These are phyloP conservation scores for Ailanthus altissimus DNA, from an alignment of 345 rosid species.

Conservation along the genomic window DNA sequence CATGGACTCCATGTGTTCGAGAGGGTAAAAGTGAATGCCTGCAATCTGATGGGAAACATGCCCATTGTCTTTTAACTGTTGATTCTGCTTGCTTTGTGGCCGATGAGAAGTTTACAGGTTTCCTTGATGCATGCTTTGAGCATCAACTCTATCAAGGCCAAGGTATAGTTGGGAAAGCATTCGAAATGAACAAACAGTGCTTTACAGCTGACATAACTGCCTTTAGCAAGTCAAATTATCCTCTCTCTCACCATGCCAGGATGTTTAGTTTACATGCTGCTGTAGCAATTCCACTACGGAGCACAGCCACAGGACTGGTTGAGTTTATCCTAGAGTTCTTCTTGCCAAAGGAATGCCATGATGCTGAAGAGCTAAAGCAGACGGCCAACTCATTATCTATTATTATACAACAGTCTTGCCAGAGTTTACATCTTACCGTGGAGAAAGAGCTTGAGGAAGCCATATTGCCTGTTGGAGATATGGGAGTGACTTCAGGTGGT, in stretches of 20 bases:
- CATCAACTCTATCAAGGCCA: slow-evolving; percentile 71
- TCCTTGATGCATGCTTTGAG: slow-evolving; percentile 80
- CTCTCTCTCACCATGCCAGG: slow-evolving; percentile 85
- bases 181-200: slow-evolving; percentile 52
- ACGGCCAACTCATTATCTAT: slow-evolving; percentile 49
- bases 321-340: slow-evolving; percentile 85
- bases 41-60: slow-evolving; percentile 62
- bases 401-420: slow-evolving; percentile 54
- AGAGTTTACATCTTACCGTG: slow-evolving; percentile 49
- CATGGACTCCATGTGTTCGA: slow-evolving; percentile 71
- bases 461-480: slow-evolving; percentile 37
- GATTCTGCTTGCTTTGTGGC: slow-evolving; percentile 68
- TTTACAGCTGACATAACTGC: slow-evolving; percentile 64
- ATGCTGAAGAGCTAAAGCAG: slow-evolving; percentile 45
- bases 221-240: slow-evolving; percentile 70
- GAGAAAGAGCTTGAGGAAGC: slow-evolving; percentile 58
- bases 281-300: slow-evolving; percentile 68
- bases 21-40: slow-evolving; percentile 71
- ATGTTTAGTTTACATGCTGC: slow-evolving; percentile 72
- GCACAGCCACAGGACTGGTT: slow-evolving; percentile 42
- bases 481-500: slow-evolving; percentile 32
- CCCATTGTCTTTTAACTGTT: slow-evolving; percentile 59
- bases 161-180: slow-evolving; percentile 87
- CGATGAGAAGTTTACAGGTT: slow-evolving; percentile 40
- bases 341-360: slow-evolving; percentile 68